Conservation (phyloP, 2,329 filamentous ascomycete genomes). For the Rutstroemia sp. region DNA sequence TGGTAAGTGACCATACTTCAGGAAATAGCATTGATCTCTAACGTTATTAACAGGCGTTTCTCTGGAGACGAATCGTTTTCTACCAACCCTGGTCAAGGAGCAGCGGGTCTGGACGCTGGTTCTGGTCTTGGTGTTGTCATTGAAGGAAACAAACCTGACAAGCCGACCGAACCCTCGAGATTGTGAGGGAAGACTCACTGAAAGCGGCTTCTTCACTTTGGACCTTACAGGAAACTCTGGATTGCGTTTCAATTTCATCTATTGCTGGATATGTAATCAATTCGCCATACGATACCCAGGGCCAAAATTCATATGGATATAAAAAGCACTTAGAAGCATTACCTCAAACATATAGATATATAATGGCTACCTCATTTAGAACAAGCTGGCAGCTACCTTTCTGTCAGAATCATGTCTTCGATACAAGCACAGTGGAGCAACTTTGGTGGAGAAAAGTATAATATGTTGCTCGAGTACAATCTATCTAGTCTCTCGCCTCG, state of each 20-base stretch:
- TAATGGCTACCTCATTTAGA: neutral
- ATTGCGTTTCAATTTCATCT: neutral
- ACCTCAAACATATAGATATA: neutral
- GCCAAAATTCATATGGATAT: neutral
- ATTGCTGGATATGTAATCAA: neutral
- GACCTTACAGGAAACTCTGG: neutral
- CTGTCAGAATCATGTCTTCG: neutral
- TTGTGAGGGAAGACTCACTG: slow-evolving; percentile 1
- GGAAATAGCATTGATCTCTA: neutral
- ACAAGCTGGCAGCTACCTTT: too few species aligned
- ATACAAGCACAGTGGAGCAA: too few species aligned
- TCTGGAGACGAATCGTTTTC: slow-evolving; percentile 51
- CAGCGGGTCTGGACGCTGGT: slow-evolving; percentile 26
- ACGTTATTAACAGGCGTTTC: slow-evolving; percentile 36
- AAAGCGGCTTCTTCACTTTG: neutral
- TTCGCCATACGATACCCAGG: neutral
- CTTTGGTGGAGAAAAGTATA: neutral
- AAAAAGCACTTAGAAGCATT: neutral
- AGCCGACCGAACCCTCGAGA: slow-evolving; percentile 8
- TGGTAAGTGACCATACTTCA: slow-evolving; percentile 51
- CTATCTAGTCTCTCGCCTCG: too few species aligned
- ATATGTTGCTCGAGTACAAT: too few species aligned
- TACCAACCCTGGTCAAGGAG: slow-evolving; percentile 19
- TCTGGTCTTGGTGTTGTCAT: slow-evolving; percentile 30
- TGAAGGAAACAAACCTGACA: slow-evolving; percentile 23